Evolutionary conservation across 2,329 filamentous ascomycete species (phyloP).

Genomic region (Penicillium brasilianum): DNA sequence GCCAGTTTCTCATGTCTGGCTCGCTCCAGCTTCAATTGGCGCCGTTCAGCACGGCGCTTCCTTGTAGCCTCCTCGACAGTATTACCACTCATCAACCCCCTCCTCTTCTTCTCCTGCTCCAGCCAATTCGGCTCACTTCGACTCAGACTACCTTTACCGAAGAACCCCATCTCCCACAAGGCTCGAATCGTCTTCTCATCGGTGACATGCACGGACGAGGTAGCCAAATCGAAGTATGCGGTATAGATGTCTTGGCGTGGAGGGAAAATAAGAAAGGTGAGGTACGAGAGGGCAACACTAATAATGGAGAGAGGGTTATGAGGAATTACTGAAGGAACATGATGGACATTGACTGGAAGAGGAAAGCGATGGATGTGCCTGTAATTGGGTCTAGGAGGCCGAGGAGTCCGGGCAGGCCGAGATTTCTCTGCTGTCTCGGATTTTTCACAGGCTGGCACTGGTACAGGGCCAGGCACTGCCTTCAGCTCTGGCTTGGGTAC

Average conservation of each 20-base stretch:
- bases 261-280: slow-evolving; percentile 71
- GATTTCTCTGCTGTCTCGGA: slow-evolving; percentile 17
- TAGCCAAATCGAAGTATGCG: slow-evolving; percentile 80
- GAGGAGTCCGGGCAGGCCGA: slow-evolving; percentile 34
- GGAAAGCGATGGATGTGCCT: slow-evolving; percentile 81
- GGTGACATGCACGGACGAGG: slow-evolving; percentile 81
- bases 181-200: slow-evolving; percentile 76
- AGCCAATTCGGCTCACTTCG: slow-evolving; percentile 95
- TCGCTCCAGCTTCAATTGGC: slow-evolving; percentile 85
- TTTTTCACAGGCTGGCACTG: too few relatives aligned
- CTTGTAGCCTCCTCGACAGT: slow-evolving; percentile 85
- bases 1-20: slow-evolving; percentile 85
- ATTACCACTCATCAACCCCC: slow-evolving; percentile 65
- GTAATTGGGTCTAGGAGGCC: slow-evolving; percentile 58
- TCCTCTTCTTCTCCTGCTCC: slow-evolving; percentile 75
- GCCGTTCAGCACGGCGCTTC: slow-evolving; percentile 77
- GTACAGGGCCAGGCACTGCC: slow-evolving; percentile 22
- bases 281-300: slow-evolving; percentile 76
- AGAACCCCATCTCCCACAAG: slow-evolving; percentile 97
- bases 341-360: slow-evolving; percentile 78
- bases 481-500: slow-evolving; percentile 26
- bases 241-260: slow-evolving; percentile 67
- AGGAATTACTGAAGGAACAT: slow-evolving; percentile 85
- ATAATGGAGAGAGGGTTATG: slow-evolving; percentile 89
- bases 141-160: slow-evolving; percentile 90